Conservation (phyloP, 495 filamentous ascomycete species). For the Aspergillus bertholletiae region DNA sequence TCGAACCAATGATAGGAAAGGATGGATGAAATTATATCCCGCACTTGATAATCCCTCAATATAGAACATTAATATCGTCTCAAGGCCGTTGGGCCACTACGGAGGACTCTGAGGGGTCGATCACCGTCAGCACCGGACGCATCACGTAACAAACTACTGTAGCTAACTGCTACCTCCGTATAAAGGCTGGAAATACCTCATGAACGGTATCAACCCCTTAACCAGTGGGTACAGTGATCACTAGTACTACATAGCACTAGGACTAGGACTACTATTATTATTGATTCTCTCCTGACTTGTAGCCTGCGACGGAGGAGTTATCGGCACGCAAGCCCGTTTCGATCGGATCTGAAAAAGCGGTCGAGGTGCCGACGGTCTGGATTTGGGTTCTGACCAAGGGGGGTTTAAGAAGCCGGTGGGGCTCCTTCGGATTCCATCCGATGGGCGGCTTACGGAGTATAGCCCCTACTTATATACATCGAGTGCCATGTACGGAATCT, state of each 20-base stretch:
- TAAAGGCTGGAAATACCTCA: background rate
- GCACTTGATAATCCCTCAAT: background rate
- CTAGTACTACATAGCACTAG: no score
- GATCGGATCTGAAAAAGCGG: background rate
- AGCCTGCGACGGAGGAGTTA: no score
- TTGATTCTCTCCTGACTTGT: no score
- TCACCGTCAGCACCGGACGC: background rate
- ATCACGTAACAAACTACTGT: background rate
- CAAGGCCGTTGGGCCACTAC: background rate
- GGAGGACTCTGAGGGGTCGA: background rate
- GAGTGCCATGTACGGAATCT: no score
- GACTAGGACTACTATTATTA: no score
- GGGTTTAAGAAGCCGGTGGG: background rate
- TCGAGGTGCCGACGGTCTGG: background rate
- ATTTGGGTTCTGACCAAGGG: background rate
- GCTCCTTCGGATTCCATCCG: background rate
- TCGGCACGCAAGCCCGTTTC: no score
- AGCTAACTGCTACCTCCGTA: background rate
- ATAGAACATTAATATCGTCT: background rate
- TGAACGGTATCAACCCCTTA: no score
- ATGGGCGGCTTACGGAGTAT: background rate
- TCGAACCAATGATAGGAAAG: background rate
- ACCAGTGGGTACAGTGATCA: no score
- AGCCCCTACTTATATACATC: no score
- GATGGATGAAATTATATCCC: background rate